These are phyloP conservation scores for Artemisia princeps DNA, from an alignment of 140 eudicot genomes.

Conservation along the genomic window DNA sequence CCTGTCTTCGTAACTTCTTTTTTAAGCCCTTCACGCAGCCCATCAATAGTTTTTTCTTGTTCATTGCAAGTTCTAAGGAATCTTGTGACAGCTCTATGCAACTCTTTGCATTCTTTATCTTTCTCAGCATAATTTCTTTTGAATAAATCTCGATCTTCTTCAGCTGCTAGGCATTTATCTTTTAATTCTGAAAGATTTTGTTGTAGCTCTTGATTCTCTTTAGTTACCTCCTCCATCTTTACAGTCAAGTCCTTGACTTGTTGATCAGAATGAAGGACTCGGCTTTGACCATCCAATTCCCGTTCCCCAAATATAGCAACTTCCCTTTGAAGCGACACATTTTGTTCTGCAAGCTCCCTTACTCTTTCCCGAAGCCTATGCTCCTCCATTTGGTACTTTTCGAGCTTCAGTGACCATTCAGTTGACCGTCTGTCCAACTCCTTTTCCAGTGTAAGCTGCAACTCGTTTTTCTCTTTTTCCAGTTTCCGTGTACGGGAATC, in stretches of 20 bases:
- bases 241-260: conserved; percentile 47
- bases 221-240: conserved; percentile 42
- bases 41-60: conserved; percentile 83
- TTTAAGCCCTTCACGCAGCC: conserved; percentile 51
- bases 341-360: conserved; percentile 95
- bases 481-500: conserved; percentile 48
- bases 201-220: conserved; percentile 51
- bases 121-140: conserved; percentile 55
- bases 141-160: conserved; percentile 55
- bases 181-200: conserved; percentile 41
- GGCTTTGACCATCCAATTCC: conserved; percentile 49
- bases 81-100: conserved; percentile 60
- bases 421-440: conserved; percentile 84
- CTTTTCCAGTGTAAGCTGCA: conserved; percentile 66
- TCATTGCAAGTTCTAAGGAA: conserved; percentile 66
- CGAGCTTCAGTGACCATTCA: conserved; percentile 84
- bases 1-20: conserved; percentile 36
- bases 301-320: conserved; percentile 63
- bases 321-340: conserved; percentile 88
- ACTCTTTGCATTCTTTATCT: conserved; percentile 72
- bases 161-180: conserved; percentile 47
- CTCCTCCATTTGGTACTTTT: conserved; percentile 78
- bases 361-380: conserved; percentile 88
- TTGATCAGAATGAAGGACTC: conserved; percentile 41
- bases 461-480: conserved; percentile 71